Conservation (phyloP, 2,329 filamentous ascomycete genomes). For the Ophiostoma triangulosporum region DNA sequence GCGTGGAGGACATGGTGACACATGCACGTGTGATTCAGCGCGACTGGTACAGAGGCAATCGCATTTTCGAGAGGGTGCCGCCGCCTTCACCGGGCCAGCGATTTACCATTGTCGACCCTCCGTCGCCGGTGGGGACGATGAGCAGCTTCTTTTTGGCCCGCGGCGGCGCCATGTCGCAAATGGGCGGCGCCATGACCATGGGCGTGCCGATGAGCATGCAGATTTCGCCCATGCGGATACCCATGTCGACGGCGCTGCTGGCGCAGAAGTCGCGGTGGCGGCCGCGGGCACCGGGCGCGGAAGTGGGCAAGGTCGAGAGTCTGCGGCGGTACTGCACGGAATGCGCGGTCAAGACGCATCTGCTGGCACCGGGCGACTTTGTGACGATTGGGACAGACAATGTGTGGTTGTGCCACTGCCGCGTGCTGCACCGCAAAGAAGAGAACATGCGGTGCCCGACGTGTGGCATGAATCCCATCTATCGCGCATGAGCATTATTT, state of each 20-base stretch:
- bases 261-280: neutral
- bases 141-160: neutral
- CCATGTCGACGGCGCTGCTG: neutral
- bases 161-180: neutral
- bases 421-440: neutral
- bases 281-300: slow-evolving; percentile 10
- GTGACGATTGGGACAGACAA: slow-evolving; percentile 2
- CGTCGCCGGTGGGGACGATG: neutral
- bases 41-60: slow-evolving; percentile 10
- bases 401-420: slow-evolving; percentile 13
- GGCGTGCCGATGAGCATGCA: neutral
- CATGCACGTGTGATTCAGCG: slow-evolving; percentile 11
- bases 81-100: neutral
- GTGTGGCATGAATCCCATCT: slow-evolving; percentile 10
- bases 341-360: slow-evolving; percentile 10
- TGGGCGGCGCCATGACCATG: neutral
- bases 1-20: neutral
- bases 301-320: slow-evolving; percentile 12
- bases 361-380: slow-evolving; percentile 8
- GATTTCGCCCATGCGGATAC: neutral
- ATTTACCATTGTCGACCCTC: slow-evolving; percentile 1
- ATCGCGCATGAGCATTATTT: neutral
- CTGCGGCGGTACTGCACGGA: slow-evolving; percentile 14
- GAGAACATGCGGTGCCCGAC: slow-evolving; percentile 1
- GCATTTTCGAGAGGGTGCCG: slow-evolving; percentile 6